phyloP scores from a whole-genome alignment of 2,329 filamentous ascomycete species.

The Hypoxylon sp. region DNA sequence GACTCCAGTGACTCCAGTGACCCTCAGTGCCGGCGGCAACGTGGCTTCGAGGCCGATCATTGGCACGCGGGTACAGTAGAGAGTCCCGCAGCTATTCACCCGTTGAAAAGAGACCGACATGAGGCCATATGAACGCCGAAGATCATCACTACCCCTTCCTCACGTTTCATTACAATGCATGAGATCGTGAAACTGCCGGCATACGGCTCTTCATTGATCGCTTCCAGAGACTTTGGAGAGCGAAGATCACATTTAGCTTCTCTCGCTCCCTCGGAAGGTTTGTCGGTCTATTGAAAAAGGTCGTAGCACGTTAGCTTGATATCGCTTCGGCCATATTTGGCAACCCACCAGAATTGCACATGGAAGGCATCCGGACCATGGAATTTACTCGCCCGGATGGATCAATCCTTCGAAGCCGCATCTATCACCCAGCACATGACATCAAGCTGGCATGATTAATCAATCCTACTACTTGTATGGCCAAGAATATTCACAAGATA shows the following conservation, averaged over 20 bases:
- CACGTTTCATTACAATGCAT: conserved; percentile 35
- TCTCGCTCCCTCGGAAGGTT: conserved; percentile 12
- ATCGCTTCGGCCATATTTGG: conserved; percentile 25
- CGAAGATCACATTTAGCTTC: conserved; percentile 16
- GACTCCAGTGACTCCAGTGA: too few species aligned
- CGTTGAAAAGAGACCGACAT: conserved; percentile 45
- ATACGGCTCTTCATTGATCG: conserved; percentile 36
- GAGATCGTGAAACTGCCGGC: conserved; percentile 41
- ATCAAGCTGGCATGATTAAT: conserved; percentile 17
- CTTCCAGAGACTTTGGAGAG: conserved; percentile 16
- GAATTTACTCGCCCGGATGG: conserved; percentile 30
- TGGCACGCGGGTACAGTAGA: conserved; percentile 35
- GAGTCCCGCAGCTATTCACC: conserved; percentile 42
- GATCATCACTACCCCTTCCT: conserved; percentile 36
- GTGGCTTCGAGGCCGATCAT: conserved; percentile 38
- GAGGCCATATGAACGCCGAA: conserved; percentile 45
- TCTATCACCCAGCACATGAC: conserved; percentile 42
- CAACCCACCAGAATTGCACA: conserved; percentile 33
- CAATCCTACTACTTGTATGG: conserved; percentile 5
- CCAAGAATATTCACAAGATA: conserved; percentile 25
- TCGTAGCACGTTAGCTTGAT: conserved; percentile 9
- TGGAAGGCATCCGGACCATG: conserved; percentile 33
- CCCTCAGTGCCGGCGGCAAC: conserved; percentile 40
- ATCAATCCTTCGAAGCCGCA: conserved; percentile 43
- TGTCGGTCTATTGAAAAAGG: conserved; percentile 20